Evolutionary conservation across 23 red algal genomes (phyloP).

Genomic region (Gracilariopsis chorda): DNA sequence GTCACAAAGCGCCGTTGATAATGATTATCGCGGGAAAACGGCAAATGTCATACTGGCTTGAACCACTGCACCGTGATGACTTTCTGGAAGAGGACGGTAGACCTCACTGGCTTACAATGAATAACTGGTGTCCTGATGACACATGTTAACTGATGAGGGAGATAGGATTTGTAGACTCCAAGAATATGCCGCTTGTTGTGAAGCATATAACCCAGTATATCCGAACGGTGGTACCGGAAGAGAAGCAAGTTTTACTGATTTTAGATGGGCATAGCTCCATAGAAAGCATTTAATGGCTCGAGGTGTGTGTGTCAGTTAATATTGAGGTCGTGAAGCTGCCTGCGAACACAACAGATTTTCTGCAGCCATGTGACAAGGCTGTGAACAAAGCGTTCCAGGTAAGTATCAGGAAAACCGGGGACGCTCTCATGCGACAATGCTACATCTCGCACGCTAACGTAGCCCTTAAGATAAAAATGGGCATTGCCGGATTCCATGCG

Average conservation of each 20-base stretch:
- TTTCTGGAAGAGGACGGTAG: neutral
- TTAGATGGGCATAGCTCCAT: neutral
- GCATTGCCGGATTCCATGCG: neutral
- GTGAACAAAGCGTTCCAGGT: neutral
- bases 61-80: neutral
- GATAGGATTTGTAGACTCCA: neutral
- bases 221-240: neutral
- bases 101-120: neutral
- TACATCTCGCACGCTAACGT: neutral
- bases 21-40: slow-evolving; percentile 4
- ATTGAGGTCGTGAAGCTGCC: neutral
- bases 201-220: neutral
- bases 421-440: neutral
- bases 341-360: neutral
- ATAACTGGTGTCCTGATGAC: neutral
- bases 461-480: neutral
- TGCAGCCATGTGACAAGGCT: neutral
- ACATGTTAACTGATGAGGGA: neutral
- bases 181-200: neutral
- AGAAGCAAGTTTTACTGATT: neutral
- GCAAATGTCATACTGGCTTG: neutral
- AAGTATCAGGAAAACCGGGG: too few species aligned
- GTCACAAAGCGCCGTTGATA: neutral
- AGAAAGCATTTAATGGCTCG: neutral
- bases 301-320: neutral